Base-by-base conservation (phyloP, 176 grass and related monocot genomes). In the maize (Zea mays) region DNA sequence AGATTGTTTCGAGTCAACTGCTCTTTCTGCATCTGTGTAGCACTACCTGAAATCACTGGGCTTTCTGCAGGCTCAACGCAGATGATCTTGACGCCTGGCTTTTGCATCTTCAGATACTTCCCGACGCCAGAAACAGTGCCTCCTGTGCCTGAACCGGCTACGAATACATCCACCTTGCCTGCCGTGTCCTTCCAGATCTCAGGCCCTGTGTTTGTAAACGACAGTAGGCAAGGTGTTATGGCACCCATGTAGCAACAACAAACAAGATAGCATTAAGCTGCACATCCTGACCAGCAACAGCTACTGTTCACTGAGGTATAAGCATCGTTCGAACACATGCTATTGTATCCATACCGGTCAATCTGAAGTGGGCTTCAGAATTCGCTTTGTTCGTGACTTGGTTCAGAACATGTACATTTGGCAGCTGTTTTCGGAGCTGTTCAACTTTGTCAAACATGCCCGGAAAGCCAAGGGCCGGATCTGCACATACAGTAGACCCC, bases 61-160 rank as follows among this genome's bases (percentile, higher is more conserved):
- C 84, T 92, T 73, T 92, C 93, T 66, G 59, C 40, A 75, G 93
- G 93, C 69, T 96, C 93, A 72, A 96, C 89, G 72, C 77, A 85
- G 71, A 92, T 78, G 42, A 92, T 78, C 65, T 96, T 90, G 41
- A 90, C 48, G 36, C 35, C 36, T 77, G 84, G 75, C 40, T 88
- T 92, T 88, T 92, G 86, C 65, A 89, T 81, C 82, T 92, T 96
- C 46, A 96, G 79, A 81, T 96, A 92, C 45, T 77, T 96, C 4
- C 81, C 93, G 1, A 75, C 79, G 63, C 93, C 93, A 79, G 82
- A 87, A 66, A 92, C 38, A 1, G 84, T 92, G 39, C 89, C 93
- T 78, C 93, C 93, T 52, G 89, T 81, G 41, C 93, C 93, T 36
- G 89, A 85, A 65, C 20, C 57, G 2, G 67, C 63, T 20, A 91